Evolutionary conservation across 2,329 filamentous ascomycete species (phyloP).

Genomic region (Trichoderma gracile): DNA sequence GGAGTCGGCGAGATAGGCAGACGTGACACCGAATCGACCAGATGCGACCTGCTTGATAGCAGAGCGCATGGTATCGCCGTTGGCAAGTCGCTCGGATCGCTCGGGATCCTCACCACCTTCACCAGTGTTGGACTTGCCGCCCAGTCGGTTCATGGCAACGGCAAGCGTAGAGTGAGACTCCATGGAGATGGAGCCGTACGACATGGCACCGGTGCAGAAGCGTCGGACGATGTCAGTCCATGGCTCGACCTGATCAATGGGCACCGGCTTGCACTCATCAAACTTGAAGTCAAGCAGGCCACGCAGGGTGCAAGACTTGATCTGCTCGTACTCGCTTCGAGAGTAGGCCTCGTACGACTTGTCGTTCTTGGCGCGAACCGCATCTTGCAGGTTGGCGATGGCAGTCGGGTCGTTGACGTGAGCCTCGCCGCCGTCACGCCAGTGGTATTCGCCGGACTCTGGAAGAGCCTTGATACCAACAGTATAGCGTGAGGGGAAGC

Average conservation of each 20-base stretch:
- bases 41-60: constrained; percentile 98
- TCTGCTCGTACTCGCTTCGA: constrained; percentile 87
- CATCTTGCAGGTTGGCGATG: constrained; percentile 96
- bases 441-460: constrained; percentile 96
- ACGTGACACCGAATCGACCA: constrained; percentile 93
- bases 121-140: constrained; percentile 96
- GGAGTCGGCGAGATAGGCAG: constrained; percentile 89
- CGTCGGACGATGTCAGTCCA: constrained; percentile 98
- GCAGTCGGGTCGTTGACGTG: constrained; percentile 94
- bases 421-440: constrained; percentile 92
- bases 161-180: constrained; percentile 95
- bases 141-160: constrained; percentile 94
- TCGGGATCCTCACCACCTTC: constrained; percentile 96
- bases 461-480: constrained; percentile 75
- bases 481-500: constrained; percentile 80
- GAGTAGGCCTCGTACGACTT: constrained; percentile 98
- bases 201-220: constrained; percentile 98
- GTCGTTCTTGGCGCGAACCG: constrained; percentile 94
- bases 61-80: constrained; percentile 95
- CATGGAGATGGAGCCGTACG: constrained; percentile 97
- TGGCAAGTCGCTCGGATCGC: constrained; percentile 80
- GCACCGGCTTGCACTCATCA: constrained; percentile 78
- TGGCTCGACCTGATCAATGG: constrained; percentile 94
- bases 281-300: constrained; percentile 96
- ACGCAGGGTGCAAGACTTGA: constrained; percentile 93